Conservation (phyloP, 1,284 basidiomycete species). For the Gomphus bonarii region DNA sequence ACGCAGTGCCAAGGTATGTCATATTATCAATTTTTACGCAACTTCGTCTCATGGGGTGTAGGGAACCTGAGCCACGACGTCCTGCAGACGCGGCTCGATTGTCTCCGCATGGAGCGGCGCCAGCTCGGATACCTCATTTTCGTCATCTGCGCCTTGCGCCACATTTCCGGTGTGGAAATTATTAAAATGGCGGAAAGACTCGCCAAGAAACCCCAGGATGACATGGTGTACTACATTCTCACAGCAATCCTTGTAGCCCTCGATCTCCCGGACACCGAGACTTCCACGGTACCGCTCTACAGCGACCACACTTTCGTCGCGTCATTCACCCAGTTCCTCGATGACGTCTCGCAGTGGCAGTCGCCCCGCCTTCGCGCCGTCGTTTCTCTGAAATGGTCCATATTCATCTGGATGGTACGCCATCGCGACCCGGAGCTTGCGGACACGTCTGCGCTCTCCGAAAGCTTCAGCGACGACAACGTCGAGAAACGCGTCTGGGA, state of each 20-base stretch:
- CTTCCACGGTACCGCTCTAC: conserved; percentile 12
- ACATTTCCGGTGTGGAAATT: conserved; percentile 47
- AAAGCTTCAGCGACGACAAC: conserved; percentile 64
- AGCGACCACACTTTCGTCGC: conserved; percentile 16
- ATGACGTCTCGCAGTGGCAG: conserved; percentile 39
- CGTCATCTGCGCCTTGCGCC: conserved; percentile 53
- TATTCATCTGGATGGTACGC: conserved; percentile 63
- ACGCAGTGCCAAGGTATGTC: conserved; percentile 41
- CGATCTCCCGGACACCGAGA: conserved; percentile 43
- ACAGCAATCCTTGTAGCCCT: conserved; percentile 57
- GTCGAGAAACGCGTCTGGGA: conserved; percentile 76
- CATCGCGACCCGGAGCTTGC: conserved; percentile 52
- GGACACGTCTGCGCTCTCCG: conserved; percentile 36
- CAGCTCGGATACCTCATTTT: conserved; percentile 52
- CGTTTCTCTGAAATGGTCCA: conserved; percentile 76
- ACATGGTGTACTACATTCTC: conserved; percentile 65
- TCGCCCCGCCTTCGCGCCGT: conserved; percentile 69
- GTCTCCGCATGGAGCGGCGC: conserved; percentile 62
- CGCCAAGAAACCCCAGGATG: conserved; percentile 45
- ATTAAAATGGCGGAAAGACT: conserved; percentile 59
- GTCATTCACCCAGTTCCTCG: conserved; percentile 17
- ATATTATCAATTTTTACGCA: not conserved
- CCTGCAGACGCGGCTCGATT: conserved; percentile 54
- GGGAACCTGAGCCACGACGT: conserved; percentile 53
- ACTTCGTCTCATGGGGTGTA: conserved; percentile 1